Percentiles rank a stretch among this genome's conserved stretches.
These are phyloP conservation scores for Macroventuria anomochaeta DNA, from an alignment of 2,329 filamentous ascomycete species.

Conservation along the genomic window DNA sequence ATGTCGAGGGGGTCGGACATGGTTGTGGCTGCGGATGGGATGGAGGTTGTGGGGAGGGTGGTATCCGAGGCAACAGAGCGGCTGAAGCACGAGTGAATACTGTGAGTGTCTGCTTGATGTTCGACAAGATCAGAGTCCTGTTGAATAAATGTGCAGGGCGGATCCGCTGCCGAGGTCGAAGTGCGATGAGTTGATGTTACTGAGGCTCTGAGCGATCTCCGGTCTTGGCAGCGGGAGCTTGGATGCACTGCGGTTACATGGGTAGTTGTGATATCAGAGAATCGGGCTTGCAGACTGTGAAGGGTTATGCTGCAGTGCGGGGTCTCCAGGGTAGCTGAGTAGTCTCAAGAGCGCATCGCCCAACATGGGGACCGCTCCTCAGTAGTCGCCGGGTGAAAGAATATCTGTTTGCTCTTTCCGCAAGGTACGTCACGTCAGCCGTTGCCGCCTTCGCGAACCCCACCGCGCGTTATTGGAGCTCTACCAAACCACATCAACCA, in stretches of 20 bases:
- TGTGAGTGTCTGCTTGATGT: neutral
- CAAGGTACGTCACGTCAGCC: conserved; percentile 28
- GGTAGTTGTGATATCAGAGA: neutral
- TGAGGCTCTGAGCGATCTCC: conserved; percentile 27
- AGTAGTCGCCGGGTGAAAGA: neutral
- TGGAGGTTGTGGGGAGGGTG: neutral
- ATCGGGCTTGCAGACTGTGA: neutral
- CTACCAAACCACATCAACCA: conserved; percentile 7
- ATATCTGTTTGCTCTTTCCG: conserved; percentile 1
- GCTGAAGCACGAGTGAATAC: too few relatives aligned
- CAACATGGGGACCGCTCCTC: too few relatives aligned
- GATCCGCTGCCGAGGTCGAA: conserved; percentile 5
- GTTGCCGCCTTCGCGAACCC: conserved; percentile 18
- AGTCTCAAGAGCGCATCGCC: too few relatives aligned
- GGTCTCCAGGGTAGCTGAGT: too few relatives aligned
- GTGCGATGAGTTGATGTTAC: conserved; percentile 1
- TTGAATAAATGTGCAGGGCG: neutral
- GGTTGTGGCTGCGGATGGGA: neutral
- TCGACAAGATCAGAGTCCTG: neutral
- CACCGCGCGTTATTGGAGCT: conserved; percentile 20
- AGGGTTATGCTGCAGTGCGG: too few relatives aligned
- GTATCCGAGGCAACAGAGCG: neutral
- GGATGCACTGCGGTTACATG: neutral
- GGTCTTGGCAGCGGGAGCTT: conserved; percentile 18
- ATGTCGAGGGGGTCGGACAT: conserved; percentile 58